phyloP scores from a whole-genome alignment of 2,329 filamentous ascomycete genomes.

The Calonectria henricotiae region DNA sequence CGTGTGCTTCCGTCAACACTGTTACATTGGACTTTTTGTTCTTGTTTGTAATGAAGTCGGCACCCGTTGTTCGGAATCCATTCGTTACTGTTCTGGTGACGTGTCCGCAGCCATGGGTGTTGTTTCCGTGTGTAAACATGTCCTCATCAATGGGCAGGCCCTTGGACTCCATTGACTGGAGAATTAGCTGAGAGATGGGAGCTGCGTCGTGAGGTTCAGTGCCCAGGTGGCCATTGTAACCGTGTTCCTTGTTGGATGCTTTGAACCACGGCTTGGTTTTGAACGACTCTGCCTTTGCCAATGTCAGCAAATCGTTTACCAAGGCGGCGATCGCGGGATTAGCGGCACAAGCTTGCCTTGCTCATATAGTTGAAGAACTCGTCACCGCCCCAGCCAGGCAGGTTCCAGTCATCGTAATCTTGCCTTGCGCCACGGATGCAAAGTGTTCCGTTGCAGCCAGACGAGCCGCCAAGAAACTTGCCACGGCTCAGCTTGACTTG shows the following conservation, averaged over 20 bases:
- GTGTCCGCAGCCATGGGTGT: conserved; percentile 71
- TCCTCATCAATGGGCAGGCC: conserved; percentile 71
- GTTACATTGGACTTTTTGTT: conserved; percentile 62
- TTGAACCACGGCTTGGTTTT: conserved; percentile 73
- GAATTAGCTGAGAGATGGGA: conserved; percentile 71
- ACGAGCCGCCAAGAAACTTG: conserved; percentile 67
- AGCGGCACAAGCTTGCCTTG: conserved; percentile 59
- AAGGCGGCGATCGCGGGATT: neutral
- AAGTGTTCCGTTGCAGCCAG: conserved; percentile 67
- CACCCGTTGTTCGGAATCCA: conserved; percentile 68
- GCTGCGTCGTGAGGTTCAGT: conserved; percentile 73
- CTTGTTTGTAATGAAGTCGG: conserved; percentile 67
- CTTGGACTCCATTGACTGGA: conserved; percentile 70
- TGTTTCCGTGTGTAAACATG: conserved; percentile 71
- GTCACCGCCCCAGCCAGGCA: conserved; percentile 71
- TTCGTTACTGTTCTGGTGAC: conserved; percentile 68
- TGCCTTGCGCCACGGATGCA: conserved; percentile 67
- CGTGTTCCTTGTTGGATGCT: conserved; percentile 65
- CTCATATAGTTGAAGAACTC: conserved; percentile 72
- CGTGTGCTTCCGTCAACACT: conserved; percentile 65
- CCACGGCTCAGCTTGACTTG: conserved; percentile 66
- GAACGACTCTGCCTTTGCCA: conserved; percentile 68
- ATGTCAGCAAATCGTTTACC: neutral
- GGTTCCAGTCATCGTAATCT: conserved; percentile 70
- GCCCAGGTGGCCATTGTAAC: conserved; percentile 68